These are phyloP conservation scores for Aspergillus sp. DNA, from an alignment of 2,329 filamentous ascomycete genomes.

Conservation along the genomic window DNA sequence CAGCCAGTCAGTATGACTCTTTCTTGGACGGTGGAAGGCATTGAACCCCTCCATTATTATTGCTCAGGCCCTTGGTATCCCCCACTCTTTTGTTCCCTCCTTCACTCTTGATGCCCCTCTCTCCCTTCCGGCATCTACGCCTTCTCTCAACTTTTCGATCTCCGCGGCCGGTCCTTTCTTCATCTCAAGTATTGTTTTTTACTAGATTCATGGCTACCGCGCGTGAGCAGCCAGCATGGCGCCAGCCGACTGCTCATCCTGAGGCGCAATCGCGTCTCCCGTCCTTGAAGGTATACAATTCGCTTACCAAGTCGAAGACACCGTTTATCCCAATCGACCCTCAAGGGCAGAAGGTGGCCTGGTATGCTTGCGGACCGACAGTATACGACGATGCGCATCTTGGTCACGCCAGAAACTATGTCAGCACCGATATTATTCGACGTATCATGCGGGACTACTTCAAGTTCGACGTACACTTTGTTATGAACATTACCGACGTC, in stretches of 20 bases:
- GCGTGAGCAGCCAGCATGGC: constrained; percentile 48
- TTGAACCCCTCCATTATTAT: constrained; percentile 13
- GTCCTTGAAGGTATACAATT: constrained; percentile 77
- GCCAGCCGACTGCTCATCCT: constrained; percentile 35
- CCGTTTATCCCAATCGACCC: constrained; percentile 72
- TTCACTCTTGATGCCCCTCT: constrained; percentile 26
- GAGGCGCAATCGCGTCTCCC: constrained; percentile 42
- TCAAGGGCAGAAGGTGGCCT: constrained; percentile 67
- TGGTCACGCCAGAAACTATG: constrained; percentile 86
- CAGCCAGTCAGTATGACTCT: background rate
- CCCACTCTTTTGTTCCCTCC: constrained; percentile 17
- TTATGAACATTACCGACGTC: constrained; percentile 90
- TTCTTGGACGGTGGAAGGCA: background rate
- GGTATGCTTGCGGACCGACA: constrained; percentile 89
- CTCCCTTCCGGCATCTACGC: constrained; percentile 14
- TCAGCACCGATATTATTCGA: constrained; percentile 83
- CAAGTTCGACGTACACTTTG: constrained; percentile 76
- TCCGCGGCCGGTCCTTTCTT: constrained; percentile 7
- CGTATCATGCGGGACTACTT: constrained; percentile 83
- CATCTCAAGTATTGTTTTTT: constrained; percentile 14
- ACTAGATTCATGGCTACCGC: constrained; percentile 28
- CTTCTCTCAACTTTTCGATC: constrained; percentile 12
- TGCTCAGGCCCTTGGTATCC: constrained; percentile 7
- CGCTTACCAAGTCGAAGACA: constrained; percentile 71
- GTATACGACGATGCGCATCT: constrained; percentile 80